Base-by-base conservation (phyloP, 257 asterid species). In the Coffea eugenioides region DNA sequence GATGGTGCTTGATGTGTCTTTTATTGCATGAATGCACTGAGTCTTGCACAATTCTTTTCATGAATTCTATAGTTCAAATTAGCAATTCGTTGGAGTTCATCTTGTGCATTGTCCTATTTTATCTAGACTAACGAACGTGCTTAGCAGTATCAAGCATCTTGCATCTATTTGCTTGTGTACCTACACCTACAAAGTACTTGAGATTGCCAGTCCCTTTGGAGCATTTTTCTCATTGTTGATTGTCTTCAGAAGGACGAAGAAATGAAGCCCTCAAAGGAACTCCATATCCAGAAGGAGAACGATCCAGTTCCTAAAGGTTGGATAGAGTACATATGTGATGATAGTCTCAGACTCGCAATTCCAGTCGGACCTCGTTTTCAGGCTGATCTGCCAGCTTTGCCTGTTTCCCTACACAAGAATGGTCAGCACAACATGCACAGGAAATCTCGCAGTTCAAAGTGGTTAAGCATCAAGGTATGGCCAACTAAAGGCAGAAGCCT, bases 401-500 rank as follows among this genome's bases (percentile, higher is more conserved):
- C 27, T 7, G 16, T 10, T 46, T 72, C 76, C 14, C 65, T 16
- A 0, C 12, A 45, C 34, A 16, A 78, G 20, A 2, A 57, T 34
- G 11, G 25, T 16, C 7, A 51, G 48, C 15, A 39, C 70, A 72
- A 45, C 46, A 15, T 71, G 2, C 39, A 45, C 39, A 4, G 34
- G 8, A 45, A 69, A 15, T 39, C 85, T 34, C 80, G 84, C 51
- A 66, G 76, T 85, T 76, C 72, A 51, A 88, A 85, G 86, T 87
- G 91, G 91, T 76, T 88, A 69, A 92, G 92, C 69, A 74, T 85
- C 78, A 74, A 18, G 65, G 86, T 71, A 54, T 87, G 90, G 87
- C 81, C 88, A 5, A 45, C 14, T 1, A 72, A 71, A 61, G 79
- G 70, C 66, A 36, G 36, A 16, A 14, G 70, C 39, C 52, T 77